Evolutionary conservation across 768 basidiomycete species (phyloP).

Genomic region (Thelephora ganbajun): DNA sequence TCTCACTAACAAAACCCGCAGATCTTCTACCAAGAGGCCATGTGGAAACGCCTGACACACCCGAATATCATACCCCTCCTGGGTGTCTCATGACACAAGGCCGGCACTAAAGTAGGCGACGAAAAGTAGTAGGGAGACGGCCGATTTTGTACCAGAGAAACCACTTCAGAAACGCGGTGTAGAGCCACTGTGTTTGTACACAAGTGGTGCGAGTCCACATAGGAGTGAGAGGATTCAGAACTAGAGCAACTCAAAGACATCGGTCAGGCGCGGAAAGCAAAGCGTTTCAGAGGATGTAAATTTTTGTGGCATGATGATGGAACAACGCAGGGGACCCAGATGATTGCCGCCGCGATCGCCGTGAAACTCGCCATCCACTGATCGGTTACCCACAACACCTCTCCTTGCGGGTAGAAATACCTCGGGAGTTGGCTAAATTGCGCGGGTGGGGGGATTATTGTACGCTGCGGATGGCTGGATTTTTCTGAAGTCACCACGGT

Average conservation of each 20-base stretch:
- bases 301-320: constrained; percentile 3
- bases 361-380: too few relatives aligned
- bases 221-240: not conserved
- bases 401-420: too few relatives aligned
- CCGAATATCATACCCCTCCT: constrained; percentile 4
- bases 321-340: not conserved
- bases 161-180: constrained; percentile 23
- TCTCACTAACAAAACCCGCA: too few relatives aligned
- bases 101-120: constrained; percentile 10
- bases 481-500: too few relatives aligned
- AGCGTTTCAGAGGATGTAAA: constrained; percentile 9
- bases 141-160: constrained; percentile 18
- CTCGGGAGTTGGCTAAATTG: too few relatives aligned
- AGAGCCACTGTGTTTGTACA: constrained; percentile 23
- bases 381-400: too few relatives aligned
- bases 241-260: not conserved
- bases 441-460: too few relatives aligned
- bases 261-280: not conserved
- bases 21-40: too few relatives aligned
- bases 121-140: constrained; percentile 9
- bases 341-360: too few relatives aligned
- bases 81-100: not conserved
- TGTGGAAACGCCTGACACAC: too few relatives aligned
- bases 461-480: too few relatives aligned
- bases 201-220: constrained; percentile 12